These are phyloP conservation scores for Beauveria brongniartii DNA, from an alignment of 2,329 filamentous ascomycete species.

Conservation along the genomic window DNA sequence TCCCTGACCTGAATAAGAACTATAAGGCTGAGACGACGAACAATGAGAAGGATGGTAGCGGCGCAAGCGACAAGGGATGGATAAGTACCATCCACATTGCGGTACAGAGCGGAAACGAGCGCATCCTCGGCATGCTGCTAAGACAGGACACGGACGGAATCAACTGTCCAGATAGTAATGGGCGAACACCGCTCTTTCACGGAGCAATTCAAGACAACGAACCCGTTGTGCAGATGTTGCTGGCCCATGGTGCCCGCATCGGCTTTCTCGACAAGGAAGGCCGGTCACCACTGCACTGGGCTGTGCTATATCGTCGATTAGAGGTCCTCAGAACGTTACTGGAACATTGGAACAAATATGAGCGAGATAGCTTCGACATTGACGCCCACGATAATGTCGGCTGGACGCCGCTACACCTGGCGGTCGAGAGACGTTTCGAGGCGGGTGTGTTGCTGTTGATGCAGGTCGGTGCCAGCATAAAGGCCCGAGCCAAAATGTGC, in stretches of 20 bases:
- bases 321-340: background rate
- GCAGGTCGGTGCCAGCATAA: background rate
- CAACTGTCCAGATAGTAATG: background rate
- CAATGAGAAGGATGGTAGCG: background rate
- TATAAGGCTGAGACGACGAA: too few relatives aligned
- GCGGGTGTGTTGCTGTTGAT: background rate
- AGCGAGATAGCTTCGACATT: background rate
- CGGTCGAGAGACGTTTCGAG: background rate
- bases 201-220: background rate
- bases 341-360: background rate
- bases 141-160: constrained; percentile 1
- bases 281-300: background rate
- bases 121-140: background rate
- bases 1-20: too few relatives aligned
- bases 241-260: background rate
- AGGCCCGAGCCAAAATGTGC: background rate
- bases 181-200: constrained; percentile 1
- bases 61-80: background rate
- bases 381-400: background rate
- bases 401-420: background rate
- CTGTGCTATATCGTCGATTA: background rate
- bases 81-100: constrained; percentile 4
- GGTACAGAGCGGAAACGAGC: constrained; percentile 1
- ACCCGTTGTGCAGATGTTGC: constrained; percentile 1
- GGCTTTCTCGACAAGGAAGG: background rate